Percentiles rank a stretch among this genome's conserved stretches.
These are phyloP conservation scores for Pichia sp. DNA, from an alignment of 1,139 yeast species.

Conservation along the genomic window DNA sequence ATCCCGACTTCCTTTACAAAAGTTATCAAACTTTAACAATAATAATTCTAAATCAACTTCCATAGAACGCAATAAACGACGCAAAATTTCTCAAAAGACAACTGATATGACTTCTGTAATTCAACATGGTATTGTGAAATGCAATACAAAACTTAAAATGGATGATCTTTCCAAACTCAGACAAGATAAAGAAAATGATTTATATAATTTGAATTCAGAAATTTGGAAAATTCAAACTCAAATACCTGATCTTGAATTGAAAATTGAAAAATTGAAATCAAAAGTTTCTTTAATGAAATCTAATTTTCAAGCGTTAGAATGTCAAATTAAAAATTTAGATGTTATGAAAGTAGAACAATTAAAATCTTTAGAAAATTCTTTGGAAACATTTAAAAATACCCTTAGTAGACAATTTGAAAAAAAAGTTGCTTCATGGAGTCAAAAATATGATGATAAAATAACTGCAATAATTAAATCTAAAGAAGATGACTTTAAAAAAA, in stretches of 20 bases:
- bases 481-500: slow-evolving; percentile 11
- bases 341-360: slow-evolving; percentile 6
- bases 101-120: neutral
- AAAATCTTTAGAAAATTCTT: neutral
- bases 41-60: neutral
- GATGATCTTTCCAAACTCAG: slow-evolving; percentile 4
- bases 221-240: slow-evolving; percentile 22
- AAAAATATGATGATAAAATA: too few species aligned
- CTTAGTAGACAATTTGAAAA: too few species aligned
- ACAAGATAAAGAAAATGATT: slow-evolving; percentile 7
- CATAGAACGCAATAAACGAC: neutral
- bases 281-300: slow-evolving; percentile 3
- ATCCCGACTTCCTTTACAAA: neutral
- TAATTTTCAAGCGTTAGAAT: slow-evolving; percentile 16
- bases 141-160: slow-evolving; percentile 2
- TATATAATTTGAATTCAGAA: slow-evolving; percentile 13
- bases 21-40: neutral
- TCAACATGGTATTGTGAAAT: neutral
- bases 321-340: slow-evolving; percentile 10
- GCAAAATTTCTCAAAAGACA: neutral
- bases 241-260: slow-evolving; percentile 22
- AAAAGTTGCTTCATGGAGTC: too few species aligned
- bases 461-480: neutral
- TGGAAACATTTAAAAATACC: too few species aligned
- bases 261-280: too few species aligned